Conservation (phyloP, 441 rosid genomes). For the Brassica balearica region DNA sequence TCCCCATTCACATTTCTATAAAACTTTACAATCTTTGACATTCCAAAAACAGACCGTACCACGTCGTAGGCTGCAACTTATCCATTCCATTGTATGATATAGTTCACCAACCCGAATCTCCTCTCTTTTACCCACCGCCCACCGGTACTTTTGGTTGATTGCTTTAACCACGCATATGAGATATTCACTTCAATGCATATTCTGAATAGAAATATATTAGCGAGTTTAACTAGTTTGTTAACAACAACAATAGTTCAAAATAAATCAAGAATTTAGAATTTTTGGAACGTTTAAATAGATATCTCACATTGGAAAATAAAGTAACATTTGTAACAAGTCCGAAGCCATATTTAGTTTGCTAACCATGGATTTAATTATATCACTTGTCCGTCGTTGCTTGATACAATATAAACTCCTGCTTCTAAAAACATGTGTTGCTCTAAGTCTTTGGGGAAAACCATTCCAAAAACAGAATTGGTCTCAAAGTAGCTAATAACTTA, state of each 20-base stretch:
- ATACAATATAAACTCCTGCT: neutral
- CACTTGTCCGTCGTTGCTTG: neutral
- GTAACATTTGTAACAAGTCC: neutral
- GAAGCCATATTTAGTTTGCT: neutral
- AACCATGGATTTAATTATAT: neutral
- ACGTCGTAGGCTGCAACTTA: slow-evolving; percentile 22
- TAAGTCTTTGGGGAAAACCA: neutral
- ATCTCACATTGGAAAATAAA: neutral
- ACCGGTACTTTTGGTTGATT: neutral
- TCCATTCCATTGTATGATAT: slow-evolving; percentile 3
- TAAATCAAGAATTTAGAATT: too few species aligned
- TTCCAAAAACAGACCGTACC: slow-evolving; percentile 24
- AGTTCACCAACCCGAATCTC: slow-evolving; percentile 12
- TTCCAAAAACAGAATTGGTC: neutral
- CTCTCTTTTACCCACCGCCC: neutral
- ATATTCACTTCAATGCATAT: neutral
- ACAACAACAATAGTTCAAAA: neutral
- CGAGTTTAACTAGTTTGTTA: neutral
- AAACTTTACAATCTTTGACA: slow-evolving; percentile 8
- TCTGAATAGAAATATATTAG: neutral
- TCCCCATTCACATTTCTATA: slow-evolving; percentile 1
- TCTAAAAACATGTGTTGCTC: neutral
- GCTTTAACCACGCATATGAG: neutral
- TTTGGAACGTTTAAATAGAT: neutral
- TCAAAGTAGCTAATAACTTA: neutral